Percentiles rank a stretch among this genome's conserved stretches.
Conservation (phyloP, 768 basidiomycete species). For the Tulasnella sp. region DNA sequence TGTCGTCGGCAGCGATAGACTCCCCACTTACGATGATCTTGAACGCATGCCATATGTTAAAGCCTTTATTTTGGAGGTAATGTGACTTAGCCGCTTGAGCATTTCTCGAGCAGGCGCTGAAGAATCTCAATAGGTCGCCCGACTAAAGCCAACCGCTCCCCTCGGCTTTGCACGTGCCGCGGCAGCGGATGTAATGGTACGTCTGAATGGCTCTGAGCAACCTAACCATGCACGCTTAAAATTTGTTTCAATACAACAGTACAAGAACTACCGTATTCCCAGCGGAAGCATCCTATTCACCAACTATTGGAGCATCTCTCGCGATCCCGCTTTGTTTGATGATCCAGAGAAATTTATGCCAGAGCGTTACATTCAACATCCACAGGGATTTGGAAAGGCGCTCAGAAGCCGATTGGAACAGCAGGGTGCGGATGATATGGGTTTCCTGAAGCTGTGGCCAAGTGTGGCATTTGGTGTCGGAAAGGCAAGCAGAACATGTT, state of each 20-base stretch:
- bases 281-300: neutral
- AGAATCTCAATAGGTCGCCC: neutral
- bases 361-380: neutral
- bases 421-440: neutral
- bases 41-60: constrained; percentile 41
- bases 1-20: constrained; percentile 38
- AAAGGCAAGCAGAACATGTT: neutral
- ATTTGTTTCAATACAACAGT: neutral
- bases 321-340: neutral
- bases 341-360: constrained; percentile 10
- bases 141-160: neutral
- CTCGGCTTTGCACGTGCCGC: neutral
- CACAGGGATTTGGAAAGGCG: neutral
- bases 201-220: neutral
- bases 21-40: constrained; percentile 39
- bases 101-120: neutral
- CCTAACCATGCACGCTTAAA: no score
- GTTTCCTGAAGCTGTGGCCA: neutral
- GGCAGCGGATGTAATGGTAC: neutral
- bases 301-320: constrained; percentile 1
- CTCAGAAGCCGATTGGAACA: neutral
- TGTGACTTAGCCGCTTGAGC: neutral
- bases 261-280: constrained; percentile 10
- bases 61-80: constrained; percentile 38
- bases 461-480: neutral